These are phyloP conservation scores for Ceratobasidium sp. DNA, from an alignment of 1,284 basidiomycete species.

Conservation along the genomic window DNA sequence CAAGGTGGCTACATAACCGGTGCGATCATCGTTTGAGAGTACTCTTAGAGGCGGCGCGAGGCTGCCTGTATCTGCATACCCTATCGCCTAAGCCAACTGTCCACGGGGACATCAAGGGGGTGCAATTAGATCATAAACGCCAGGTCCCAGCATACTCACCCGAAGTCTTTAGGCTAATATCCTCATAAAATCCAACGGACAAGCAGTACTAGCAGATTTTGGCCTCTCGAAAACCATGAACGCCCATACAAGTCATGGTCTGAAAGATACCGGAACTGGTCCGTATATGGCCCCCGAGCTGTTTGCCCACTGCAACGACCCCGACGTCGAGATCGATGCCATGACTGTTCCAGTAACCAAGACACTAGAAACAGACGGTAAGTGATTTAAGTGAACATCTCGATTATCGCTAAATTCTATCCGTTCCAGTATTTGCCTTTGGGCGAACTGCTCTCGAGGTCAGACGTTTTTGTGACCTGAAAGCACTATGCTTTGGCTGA, in stretches of 20 bases:
- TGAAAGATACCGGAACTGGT: conserved; percentile 21
- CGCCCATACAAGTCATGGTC: conserved; percentile 20
- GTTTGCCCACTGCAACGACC: conserved; percentile 22
- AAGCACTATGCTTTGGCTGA: background rate
- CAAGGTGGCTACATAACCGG: conserved; percentile 5
- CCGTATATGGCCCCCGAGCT: conserved; percentile 18
- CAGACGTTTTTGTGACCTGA: background rate
- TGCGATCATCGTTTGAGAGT: background rate
- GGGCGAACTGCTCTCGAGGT: conserved; percentile 18
- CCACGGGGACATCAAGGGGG: conserved; percentile 22
- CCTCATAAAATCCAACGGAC: conserved; percentile 19
- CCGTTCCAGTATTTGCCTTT: background rate
- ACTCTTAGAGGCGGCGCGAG: conserved; percentile 5
- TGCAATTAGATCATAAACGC: background rate
- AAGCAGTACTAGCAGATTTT: conserved; percentile 33
- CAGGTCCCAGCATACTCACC: background rate
- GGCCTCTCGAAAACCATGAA: conserved; percentile 36
- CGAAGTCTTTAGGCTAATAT: conserved; percentile 20
- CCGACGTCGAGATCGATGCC: conserved; percentile 4
- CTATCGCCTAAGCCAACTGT: conserved; percentile 14
- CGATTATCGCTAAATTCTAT: background rate
- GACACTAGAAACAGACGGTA: conserved; percentile 19
- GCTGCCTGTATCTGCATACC: conserved; percentile 17
- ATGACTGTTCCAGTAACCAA: conserved; percentile 10
- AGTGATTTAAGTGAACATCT: background rate